Base-by-base conservation (phyloP, 148 eudicot species). In the Limonium bicolor region DNA sequence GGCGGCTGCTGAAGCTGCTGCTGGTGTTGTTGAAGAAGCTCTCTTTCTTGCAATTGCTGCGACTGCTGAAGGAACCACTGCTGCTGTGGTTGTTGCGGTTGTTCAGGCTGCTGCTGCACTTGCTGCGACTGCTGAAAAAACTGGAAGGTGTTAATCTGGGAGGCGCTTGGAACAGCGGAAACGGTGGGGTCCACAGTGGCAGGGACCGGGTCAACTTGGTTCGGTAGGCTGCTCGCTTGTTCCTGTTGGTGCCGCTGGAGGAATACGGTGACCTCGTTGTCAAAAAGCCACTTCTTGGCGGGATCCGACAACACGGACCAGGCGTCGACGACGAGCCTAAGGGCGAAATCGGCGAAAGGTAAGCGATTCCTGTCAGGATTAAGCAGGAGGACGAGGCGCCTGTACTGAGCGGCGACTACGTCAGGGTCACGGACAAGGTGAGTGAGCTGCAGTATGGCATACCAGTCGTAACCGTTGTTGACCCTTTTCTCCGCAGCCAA, bases 311-410 rank as follows among this genome's bases (percentile, higher is more conserved):
- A 43, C 0, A 71, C 66, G 1, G 62, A 54, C 87, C 87, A 86
- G 0, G 96, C 80, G 32, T 81, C 96, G 2, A 80, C 76, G 0
- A 86, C 96, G 0, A 86, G 69, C 38, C 65, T 51, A 24, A 86
- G 82, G 0, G 96, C 93, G 2, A 69, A 46, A 27, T 86, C 87
- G 7, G 96, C 46, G 13, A 59, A 65, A 1, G 84, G 65, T 44
- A 45, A 73, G 24, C 62, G 60, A 63, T 86, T 86, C 52, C 76
- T 78, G 41, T 82, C 93, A 0, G 96, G 96, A 63, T 86, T 86
- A 36, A 86, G 74, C 28, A 86, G 71, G 14, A 86, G 73, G 0
- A 86, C 84, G 12, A 86, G 69, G 0, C 82, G 71, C 21, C 96
- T 73, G 53, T 86, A 86, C 50, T 76, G 83, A 21, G 54, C 64